Evolutionary conservation across 202 grass and related monocot species (phyloP), one percentile per base, ranked within the genome.

Genomic region (Dendrocalamus latiflorus): DNA sequence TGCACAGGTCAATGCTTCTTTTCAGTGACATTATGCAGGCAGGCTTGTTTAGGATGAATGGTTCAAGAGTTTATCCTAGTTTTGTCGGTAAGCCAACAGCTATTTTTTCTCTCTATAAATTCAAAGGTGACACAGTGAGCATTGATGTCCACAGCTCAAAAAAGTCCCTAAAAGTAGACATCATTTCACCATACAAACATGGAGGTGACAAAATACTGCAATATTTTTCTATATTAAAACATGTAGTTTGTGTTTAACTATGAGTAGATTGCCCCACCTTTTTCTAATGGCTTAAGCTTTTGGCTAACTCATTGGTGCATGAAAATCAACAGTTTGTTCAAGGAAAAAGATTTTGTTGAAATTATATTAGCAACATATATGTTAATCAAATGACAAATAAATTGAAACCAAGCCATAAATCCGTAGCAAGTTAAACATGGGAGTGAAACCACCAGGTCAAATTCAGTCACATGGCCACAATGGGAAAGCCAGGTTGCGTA

Each of bases 1-100:
- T 99, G 89, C 78, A 80, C 60, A 74, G 7, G 9, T 12, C 10
- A 86, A 70, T 18, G 73, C 16, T 75, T 81, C 26, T 39, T 74
- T 74, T 74, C 60, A 77, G 43, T 30, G 48, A 36, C 12, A 81
- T 9, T 55, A 20, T 14, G 26, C 24, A 71, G 1, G 68, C 11
- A 84, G 5, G 67, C 36, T 28, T 49, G 26, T 72, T 44, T 7
- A 34, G 41, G 21, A 68, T 66, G 21, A 66, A 83, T 78, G 33
- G 60, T 51, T 11, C 66, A 75, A 11, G 12, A 83, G 33, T 60
- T 14, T 70, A 58, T 55, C n/a, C 67, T 60, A n/a, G 39, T 54
- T 75, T 75, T 38, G 26, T 47, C 38, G 65, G 33, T 16, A 45
- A 77, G 37, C 44, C 17, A 65, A 11, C 6, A 37, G 10, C 26